These are phyloP conservation scores for Arachis hypogaea DNA, from an alignment of 306 rosid species.

Conservation along the genomic window DNA sequence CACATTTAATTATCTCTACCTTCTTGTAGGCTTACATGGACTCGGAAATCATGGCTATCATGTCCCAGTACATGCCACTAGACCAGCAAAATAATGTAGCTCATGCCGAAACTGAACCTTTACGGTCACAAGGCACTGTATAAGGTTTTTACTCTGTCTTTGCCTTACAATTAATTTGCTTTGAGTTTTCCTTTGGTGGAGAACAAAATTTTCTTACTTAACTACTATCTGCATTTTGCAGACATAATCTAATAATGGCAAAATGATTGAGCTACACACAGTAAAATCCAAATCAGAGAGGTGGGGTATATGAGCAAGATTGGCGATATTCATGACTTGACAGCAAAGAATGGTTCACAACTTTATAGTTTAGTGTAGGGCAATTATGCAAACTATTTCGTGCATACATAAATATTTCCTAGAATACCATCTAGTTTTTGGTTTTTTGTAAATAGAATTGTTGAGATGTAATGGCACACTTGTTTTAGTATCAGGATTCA, in stretches of 20 bases:
- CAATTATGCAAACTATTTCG: slow-evolving; percentile 23
- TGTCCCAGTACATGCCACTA: slow-evolving; percentile 97
- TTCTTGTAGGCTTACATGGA: slow-evolving; percentile 87
- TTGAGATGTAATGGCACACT: slow-evolving; percentile 37
- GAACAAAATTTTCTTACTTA: slow-evolving; percentile 26
- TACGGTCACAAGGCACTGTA: slow-evolving; percentile 57
- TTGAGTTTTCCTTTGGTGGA: slow-evolving; percentile 18
- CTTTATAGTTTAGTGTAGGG: slow-evolving; percentile 30
- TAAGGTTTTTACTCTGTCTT: slow-evolving; percentile 49
- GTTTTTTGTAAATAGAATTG: slow-evolving; percentile 38
- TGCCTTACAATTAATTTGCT: neutral
- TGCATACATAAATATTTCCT: slow-evolving; percentile 27
- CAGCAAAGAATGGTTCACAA: slow-evolving; percentile 25
- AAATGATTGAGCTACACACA: slow-evolving; percentile 1
- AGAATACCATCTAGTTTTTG: slow-evolving; percentile 8
- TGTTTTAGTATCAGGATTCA: slow-evolving; percentile 14
- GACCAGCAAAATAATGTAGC: slow-evolving; percentile 68
- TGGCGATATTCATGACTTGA: slow-evolving; percentile 27
- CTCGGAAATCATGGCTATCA: slow-evolving; percentile 93
- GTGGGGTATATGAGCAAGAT: slow-evolving; percentile 12
- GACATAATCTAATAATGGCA: slow-evolving; percentile 18
- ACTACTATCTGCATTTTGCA: slow-evolving; percentile 27
- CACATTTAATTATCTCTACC: neutral
- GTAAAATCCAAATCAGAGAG: slow-evolving; percentile 19
- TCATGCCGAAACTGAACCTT: slow-evolving; percentile 64